Percentiles rank a stretch among this genome's conserved stretches.
Conservation (phyloP, 129 eudicot species). For the Apium graveolens region DNA sequence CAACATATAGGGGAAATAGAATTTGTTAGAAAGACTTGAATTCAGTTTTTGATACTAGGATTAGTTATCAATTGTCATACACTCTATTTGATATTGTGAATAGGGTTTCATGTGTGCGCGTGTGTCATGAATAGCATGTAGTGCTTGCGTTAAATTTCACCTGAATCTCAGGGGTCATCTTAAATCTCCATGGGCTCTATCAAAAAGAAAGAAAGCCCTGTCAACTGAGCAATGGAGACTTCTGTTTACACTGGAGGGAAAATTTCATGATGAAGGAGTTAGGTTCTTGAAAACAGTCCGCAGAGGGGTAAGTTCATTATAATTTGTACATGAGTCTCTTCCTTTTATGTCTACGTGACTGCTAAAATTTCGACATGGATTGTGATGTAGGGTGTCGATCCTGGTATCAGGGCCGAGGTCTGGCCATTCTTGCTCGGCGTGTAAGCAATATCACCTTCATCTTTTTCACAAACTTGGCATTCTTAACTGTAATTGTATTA, state of each 20-base stretch:
- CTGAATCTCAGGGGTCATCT: constrained; percentile 60
- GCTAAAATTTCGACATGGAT: constrained; percentile 9
- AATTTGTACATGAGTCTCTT: neutral
- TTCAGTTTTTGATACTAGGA: neutral
- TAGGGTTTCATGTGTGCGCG: neutral
- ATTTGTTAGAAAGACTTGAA: neutral
- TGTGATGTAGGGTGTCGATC: constrained; percentile 67
- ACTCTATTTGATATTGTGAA: neutral
- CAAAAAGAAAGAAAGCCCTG: constrained; percentile 65
- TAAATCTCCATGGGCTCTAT: constrained; percentile 94
- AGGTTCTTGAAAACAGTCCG: constrained; percentile 80
- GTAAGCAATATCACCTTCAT: constrained; percentile 39
- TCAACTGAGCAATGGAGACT: constrained; percentile 64
- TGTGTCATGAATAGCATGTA: neutral
- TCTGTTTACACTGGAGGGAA: constrained; percentile 68
- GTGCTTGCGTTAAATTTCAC: neutral
- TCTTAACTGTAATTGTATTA: neutral
- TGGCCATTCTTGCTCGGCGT: constrained; percentile 99
- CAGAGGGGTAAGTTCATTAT: constrained; percentile 47
- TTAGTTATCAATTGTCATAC: neutral
- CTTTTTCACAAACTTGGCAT: neutral
- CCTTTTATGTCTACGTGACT: neutral
- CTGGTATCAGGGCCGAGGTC: constrained; percentile 82
- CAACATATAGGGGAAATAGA: neutral
- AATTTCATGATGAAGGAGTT: constrained; percentile 57